Conservation (phyloP, 768 basidiomycete genomes). For the Rhizopogon vinicolor region DNA sequence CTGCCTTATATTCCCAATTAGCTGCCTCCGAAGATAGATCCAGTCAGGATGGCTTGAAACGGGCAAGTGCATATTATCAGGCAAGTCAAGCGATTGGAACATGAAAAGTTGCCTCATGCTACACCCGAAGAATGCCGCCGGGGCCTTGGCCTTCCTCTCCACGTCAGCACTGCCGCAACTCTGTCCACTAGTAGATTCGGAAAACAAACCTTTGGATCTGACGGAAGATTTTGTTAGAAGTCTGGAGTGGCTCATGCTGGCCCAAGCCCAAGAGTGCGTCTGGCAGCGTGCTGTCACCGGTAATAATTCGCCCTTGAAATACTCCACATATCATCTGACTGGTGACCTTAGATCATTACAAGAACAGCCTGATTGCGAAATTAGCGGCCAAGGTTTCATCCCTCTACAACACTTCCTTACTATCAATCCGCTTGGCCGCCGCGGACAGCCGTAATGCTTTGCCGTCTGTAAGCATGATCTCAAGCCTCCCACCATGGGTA, state of each 20-base stretch:
- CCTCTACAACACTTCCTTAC: conserved; percentile 53
- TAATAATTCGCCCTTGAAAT: conserved; percentile 22
- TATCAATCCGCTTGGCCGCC: conserved; percentile 38
- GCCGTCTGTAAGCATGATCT: conserved; percentile 43
- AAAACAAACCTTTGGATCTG: conserved; percentile 64
- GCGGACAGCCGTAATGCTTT: conserved; percentile 43
- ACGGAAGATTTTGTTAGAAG: conserved; percentile 53
- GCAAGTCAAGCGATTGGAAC: conserved; percentile 28
- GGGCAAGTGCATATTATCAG: conserved; percentile 68
- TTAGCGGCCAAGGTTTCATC: conserved; percentile 72
- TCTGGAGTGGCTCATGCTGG: conserved; percentile 76
- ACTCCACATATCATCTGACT: neutral
- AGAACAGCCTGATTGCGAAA: conserved; percentile 80
- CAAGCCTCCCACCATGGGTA: neutral
- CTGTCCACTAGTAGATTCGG: conserved; percentile 39
- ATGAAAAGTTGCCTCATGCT: neutral
- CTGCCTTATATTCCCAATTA: conserved; percentile 79
- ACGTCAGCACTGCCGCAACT: conserved; percentile 52
- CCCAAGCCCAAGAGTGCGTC: conserved; percentile 94
- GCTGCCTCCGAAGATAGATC: conserved; percentile 69
- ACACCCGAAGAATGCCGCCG: conserved; percentile 57
- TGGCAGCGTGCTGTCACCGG: conserved; percentile 92
- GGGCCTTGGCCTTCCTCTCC: conserved; percentile 59
- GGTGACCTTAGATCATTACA: conserved; percentile 50
- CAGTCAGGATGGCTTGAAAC: conserved; percentile 76